Evolutionary conservation across 2,329 filamentous ascomycete genomes (phyloP), one percentile per base, ranked within the genome.

Genomic region (Chaetoscypha palmicola): DNA sequence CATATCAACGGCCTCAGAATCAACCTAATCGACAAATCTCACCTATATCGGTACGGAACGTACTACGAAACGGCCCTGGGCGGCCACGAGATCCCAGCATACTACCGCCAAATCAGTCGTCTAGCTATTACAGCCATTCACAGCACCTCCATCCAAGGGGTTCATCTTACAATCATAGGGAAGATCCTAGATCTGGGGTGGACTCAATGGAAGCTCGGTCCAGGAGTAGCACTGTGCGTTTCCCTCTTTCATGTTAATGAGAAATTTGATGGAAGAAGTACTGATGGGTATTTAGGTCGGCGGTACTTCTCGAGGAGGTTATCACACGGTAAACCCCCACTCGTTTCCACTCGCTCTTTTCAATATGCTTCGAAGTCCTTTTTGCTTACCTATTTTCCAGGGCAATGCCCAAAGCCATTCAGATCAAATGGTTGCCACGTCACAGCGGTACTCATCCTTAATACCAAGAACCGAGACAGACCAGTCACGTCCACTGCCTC

Each of bases 171-270:
- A 38, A 34, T 14, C 37, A 38, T 21, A 43, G 46, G 23, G 43
- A 47, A 26, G 34, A 45, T 34, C 43, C 40, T 19, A 41, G 40
- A 40, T 28, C 38, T 11, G 46, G 48, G 12, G 32, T 41, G 9
- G 47, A 50, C 22, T 38, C 32, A 12, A 31, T 43, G 30, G 47
- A 48, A 46, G 48, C 26, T 47, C 48, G 56, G 4, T 56, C 56
- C 26, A 43, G 56, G 31, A 58, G 56, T 41, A 58, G 48, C 34
- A 58, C 56, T 11, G 56, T 58, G 56, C 34, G 52, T 49, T 23
- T n/a, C 20, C 19, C 26, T 42, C 38, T 19, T 41, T 30, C 19
- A 34, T 20, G 14, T 4, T 17, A 22, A 37, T 19, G 12, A 28
- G 12, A 1, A 23, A 14, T 12, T 19, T 28, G 3, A n/a, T 9